phyloP scores from a whole-genome alignment of 805 yeast species.

The Candida andamanensis region DNA sequence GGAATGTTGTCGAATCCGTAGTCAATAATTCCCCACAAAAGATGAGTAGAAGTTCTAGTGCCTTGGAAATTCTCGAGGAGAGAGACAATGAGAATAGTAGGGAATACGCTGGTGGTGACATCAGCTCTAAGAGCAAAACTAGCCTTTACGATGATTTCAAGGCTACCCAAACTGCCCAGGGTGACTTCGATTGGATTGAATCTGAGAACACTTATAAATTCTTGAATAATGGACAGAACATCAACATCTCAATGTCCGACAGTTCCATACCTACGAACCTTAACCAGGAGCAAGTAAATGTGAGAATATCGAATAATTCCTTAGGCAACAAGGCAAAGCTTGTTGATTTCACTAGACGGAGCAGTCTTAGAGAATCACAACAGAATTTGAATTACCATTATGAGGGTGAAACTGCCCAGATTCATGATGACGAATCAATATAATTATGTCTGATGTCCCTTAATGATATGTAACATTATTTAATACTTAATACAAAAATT shows the following conservation, averaged over 20 bases:
- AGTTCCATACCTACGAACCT: slow-evolving; percentile 15
- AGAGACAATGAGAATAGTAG: slow-evolving; percentile 18
- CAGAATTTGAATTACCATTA: slow-evolving; percentile 24
- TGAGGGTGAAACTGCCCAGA: slow-evolving; percentile 31
- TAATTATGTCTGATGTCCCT: too few species aligned
- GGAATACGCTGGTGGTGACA: slow-evolving; percentile 9
- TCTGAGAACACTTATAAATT: slow-evolving; percentile 9
- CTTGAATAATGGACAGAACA: slow-evolving; percentile 11
- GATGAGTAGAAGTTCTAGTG: slow-evolving; percentile 19
- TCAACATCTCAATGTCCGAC: slow-evolving; percentile 15
- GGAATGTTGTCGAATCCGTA: slow-evolving; percentile 29
- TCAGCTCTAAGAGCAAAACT: slow-evolving; percentile 9
- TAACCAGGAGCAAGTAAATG: slow-evolving; percentile 8
- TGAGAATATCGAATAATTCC: slow-evolving; percentile 14
- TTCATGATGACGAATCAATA: slow-evolving; percentile 12
- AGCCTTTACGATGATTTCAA: slow-evolving; percentile 25
- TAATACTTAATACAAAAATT: too few species aligned
- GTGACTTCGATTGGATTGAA: slow-evolving; percentile 28
- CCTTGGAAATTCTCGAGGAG: slow-evolving; percentile 26
- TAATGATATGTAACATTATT: slow-evolving; percentile 2
- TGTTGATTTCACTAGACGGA: slow-evolving; percentile 44
- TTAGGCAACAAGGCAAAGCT: slow-evolving; percentile 34
- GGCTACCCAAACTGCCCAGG: slow-evolving; percentile 22
- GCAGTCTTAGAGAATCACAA: slow-evolving; percentile 37
- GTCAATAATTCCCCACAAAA: slow-evolving; percentile 8